These are phyloP conservation scores for Ascocoryne sarcoides DNA, from an alignment of 2,329 filamentous ascomycete genomes.

Conservation along the genomic window DNA sequence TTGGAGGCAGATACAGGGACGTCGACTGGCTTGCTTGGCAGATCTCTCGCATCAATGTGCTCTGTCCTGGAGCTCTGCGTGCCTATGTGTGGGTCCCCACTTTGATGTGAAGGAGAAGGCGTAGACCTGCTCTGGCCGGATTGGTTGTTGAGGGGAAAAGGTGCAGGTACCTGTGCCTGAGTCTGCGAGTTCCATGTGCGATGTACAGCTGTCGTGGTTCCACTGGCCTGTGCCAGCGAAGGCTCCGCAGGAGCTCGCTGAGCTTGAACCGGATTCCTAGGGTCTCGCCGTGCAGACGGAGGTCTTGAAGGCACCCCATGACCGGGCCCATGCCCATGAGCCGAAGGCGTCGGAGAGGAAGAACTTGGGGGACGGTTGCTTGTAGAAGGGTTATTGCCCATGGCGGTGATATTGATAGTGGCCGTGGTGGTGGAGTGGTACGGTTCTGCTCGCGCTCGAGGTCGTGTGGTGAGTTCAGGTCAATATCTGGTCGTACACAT, in stretches of 20 bases:
- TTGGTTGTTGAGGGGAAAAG: slow-evolving; percentile 3
- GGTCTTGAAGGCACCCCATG: slow-evolving; percentile 12
- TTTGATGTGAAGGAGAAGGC: slow-evolving; percentile 13
- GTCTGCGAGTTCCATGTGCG: slow-evolving; percentile 21
- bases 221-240: slow-evolving; percentile 48
- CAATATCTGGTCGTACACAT: no score
- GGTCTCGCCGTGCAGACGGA: slow-evolving; percentile 30
- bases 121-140: slow-evolving; percentile 3
- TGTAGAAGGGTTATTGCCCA: slow-evolving; percentile 39
- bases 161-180: slow-evolving; percentile 1
- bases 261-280: slow-evolving; percentile 45
- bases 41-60: slow-evolving; percentile 30
- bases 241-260: slow-evolving; percentile 52
- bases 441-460: neutral
- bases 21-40: slow-evolving; percentile 48
- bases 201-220: slow-evolving; percentile 24
- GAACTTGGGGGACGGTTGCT: slow-evolving; percentile 29
- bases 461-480: neutral
- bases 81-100: slow-evolving; percentile 17
- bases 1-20: slow-evolving; percentile 31
- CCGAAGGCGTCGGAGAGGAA: slow-evolving; percentile 21
- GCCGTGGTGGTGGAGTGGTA: neutral
- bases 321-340: neutral
- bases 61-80: slow-evolving; percentile 23
- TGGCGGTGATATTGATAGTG: slow-evolving; percentile 14